Conservation (phyloP, 106 monocot genomes). For the Amphibolis antarctica region DNA sequence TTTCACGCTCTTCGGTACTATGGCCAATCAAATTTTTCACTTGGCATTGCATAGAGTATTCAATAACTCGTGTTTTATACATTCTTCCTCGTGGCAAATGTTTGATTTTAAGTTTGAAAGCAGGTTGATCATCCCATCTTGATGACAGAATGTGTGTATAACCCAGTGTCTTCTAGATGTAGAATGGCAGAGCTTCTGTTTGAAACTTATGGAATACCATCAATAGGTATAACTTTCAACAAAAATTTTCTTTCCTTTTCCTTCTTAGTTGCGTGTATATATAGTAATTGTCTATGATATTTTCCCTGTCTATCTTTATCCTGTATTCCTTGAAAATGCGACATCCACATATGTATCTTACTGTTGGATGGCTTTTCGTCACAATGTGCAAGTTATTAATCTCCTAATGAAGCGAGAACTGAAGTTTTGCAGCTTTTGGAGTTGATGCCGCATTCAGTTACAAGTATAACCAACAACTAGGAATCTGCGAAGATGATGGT, state of each 20-base stretch:
- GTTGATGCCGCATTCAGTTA: conserved; percentile 87
- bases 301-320: too few species aligned
- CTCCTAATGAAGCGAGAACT: too few species aligned
- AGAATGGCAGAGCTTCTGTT: conserved; percentile 99
- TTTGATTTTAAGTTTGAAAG: not conserved
- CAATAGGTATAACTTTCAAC: conserved; percentile 42
- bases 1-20: too few species aligned
- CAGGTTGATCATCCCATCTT: conserved; percentile 95
- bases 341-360: too few species aligned
- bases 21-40: too few species aligned
- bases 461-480: conserved; percentile 79
- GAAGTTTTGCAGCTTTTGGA: conserved; percentile 66
- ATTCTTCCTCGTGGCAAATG: too few species aligned
- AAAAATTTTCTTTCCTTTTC: not conserved
- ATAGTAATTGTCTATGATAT: too few species aligned
- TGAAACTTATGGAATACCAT: conserved; percentile 85
- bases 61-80: too few species aligned
- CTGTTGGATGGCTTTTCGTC: too few species aligned
- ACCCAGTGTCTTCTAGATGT: conserved; percentile 73
- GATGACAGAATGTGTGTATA: conserved; percentile 88
- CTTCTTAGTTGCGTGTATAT: not conserved
- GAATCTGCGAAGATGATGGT: conserved; percentile 72
- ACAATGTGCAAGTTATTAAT: too few species aligned
- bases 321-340: too few species aligned
- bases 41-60: too few species aligned